Base-by-base conservation (phyloP, 2,329 filamentous ascomycete species). In the Trichoderma atroviride region DNA sequence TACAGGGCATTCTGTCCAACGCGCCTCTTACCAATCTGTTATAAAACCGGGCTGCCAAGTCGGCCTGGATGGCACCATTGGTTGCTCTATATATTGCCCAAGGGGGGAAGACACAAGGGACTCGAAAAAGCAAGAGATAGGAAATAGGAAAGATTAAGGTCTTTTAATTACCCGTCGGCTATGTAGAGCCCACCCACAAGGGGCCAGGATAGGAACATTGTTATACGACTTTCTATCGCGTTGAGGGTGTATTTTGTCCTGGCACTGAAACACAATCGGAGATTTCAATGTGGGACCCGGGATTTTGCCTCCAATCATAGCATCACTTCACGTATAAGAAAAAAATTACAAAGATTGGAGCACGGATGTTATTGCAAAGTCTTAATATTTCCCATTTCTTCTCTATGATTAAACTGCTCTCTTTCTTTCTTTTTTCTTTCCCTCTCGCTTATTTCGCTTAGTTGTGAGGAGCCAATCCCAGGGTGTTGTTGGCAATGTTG, bases 401-500 rank as follows among this genome's bases (percentile, higher is more conserved):
- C 37, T 67, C 52, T 59, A 50, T 47, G 37, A 37, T 40, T 56
- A 55, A 11, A n/a, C 22, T 53, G 29, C 53, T 33, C 63, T 59
- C 40, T 59, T 50, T 52, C 4, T 27, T 52, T 16, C 24, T 66
- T 58, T n/a, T 66, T 58, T n/a, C 47, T 3, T 43, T 14, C 24
- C 24, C 27, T 68, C 47, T 60, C 61, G 37, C 27, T 27, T 22
- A 57, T 52, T 22, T 37, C 52, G 29, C 29, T 1, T 72, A 75
- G 5, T 68, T 71, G 68, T 77, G 75, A 11, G 71, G 68, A 27
- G 85, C 86, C 76, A 88, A 82, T 14, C 84, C 85, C 37, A 88
- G 76, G 3, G 83, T 81, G 75, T 83, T 85, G 78, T 88, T 87
- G 56, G 84, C 86, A 40, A 80, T 83, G 75, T 88, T 84, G 75